phyloP scores from a whole-genome alignment of 441 rosid species.

The Populus hybrid region DNA sequence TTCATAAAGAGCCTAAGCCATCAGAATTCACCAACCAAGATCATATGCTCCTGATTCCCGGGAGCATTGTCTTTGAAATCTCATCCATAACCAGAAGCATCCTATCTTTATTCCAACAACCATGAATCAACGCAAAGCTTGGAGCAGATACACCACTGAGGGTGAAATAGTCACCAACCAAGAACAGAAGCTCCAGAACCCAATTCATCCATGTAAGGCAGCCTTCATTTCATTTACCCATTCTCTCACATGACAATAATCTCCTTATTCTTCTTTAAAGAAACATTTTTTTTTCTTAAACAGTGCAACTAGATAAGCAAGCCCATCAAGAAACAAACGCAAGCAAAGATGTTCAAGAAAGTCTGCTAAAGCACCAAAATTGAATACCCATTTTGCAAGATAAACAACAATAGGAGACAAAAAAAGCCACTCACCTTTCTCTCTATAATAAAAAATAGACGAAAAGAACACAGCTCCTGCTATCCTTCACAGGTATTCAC shows the following conservation, averaged over 20 bases:
- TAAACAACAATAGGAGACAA: not conserved
- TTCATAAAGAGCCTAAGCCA: too few relatives aligned
- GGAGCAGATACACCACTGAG: too few relatives aligned
- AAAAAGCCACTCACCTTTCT: conserved; percentile 5
- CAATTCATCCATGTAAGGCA: too few relatives aligned
- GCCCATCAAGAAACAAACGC: not conserved
- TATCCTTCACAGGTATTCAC: conserved; percentile 14
- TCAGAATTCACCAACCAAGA: too few relatives aligned
- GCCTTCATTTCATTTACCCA: too few relatives aligned
- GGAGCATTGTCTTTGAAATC: too few relatives aligned
- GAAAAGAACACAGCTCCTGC: not conserved
- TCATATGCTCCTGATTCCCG: too few relatives aligned
- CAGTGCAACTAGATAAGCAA: not conserved
- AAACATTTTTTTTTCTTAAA: not conserved
- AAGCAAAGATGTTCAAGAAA: not conserved
- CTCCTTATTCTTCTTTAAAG: not conserved
- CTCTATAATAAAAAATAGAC: not conserved
- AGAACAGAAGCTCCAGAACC: too few relatives aligned
- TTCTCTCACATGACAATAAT: not conserved
- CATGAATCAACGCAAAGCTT: too few relatives aligned
- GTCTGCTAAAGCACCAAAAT: not conserved
- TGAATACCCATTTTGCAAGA: not conserved
- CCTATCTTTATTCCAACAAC: too few relatives aligned
- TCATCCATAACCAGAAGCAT: too few relatives aligned
- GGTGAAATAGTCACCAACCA: too few relatives aligned